Percentiles rank a stretch among this genome's conserved stretches.
Conservation (phyloP, 2,329 filamentous ascomycete species). For the Calonectria crousiana region DNA sequence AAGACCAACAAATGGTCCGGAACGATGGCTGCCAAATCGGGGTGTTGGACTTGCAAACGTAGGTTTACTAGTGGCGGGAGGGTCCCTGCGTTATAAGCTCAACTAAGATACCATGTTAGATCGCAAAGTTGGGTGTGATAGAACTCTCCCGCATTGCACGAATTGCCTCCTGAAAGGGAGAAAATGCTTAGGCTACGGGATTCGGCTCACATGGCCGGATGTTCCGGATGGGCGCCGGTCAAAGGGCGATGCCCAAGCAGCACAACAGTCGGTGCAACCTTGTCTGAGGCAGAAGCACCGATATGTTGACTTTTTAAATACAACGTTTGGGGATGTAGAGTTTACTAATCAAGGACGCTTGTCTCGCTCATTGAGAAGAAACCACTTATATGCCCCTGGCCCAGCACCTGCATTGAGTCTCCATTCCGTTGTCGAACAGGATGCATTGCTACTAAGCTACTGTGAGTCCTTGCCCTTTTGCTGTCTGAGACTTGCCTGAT, state of each 20-base stretch:
- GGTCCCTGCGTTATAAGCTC: background rate
- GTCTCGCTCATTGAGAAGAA: background rate
- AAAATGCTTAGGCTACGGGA: slow-evolving; percentile 57
- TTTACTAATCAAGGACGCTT: background rate
- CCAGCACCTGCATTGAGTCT: slow-evolving; percentile 24
- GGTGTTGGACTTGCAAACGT: slow-evolving; percentile 35
- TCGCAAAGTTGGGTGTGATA: slow-evolving; percentile 62
- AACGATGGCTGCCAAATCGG: slow-evolving; percentile 13
- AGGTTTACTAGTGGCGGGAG: background rate
- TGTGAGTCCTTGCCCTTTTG: slow-evolving; percentile 24
- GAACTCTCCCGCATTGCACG: slow-evolving; percentile 54
- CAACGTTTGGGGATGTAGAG: slow-evolving; percentile 52
- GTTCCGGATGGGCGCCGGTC: slow-evolving; percentile 57
- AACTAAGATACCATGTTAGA: slow-evolving; percentile 43
- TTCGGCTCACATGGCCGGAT: slow-evolving; percentile 62
- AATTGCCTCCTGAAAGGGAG: slow-evolving; percentile 58
- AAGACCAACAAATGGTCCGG: background rate
- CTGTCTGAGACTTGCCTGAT: too few relatives aligned
- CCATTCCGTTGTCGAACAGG: slow-evolving; percentile 24
- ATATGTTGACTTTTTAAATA: slow-evolving; percentile 54
- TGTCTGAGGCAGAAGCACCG: slow-evolving; percentile 39
- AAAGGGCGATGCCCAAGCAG: background rate
- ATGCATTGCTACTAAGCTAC: slow-evolving; percentile 35
- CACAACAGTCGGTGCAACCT: background rate
- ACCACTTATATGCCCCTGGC: background rate